phyloP scores from a whole-genome alignment of 2,329 filamentous ascomycete genomes.

The Fusarium brachygibbosum region DNA sequence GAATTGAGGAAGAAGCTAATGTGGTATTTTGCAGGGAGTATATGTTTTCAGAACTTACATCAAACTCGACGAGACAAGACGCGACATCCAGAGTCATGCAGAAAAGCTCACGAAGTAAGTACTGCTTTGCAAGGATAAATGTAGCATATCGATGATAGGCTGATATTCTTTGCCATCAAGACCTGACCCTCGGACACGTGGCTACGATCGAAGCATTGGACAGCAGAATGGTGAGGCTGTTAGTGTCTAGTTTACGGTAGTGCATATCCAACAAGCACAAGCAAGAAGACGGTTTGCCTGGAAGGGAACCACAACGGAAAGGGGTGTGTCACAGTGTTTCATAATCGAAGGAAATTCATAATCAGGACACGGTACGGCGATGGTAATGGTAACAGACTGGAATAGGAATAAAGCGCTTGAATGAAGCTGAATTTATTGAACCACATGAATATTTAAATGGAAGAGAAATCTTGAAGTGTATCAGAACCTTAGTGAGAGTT shows the following conservation, averaged over 20 bases:
- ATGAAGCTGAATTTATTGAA: too few species aligned
- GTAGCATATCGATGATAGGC: not conserved
- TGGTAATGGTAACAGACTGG: too few species aligned
- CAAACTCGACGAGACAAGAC: slow-evolving; percentile 6
- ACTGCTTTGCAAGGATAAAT: not conserved
- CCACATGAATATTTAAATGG: too few species aligned
- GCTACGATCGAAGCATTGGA: not conserved
- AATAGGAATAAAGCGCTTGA: too few species aligned
- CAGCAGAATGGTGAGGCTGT: not conserved
- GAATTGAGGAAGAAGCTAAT: rapidly evolving
- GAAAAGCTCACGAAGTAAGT: slow-evolving; percentile 13
- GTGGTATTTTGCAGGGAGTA: not conserved
- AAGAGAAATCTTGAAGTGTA: too few species aligned
- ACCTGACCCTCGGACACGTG: not conserved
- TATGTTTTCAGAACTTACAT: slow-evolving; percentile 5
- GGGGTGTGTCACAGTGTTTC: too few species aligned
- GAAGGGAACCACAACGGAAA: too few species aligned
- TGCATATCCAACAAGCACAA: too few species aligned
- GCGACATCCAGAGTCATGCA: not conserved
- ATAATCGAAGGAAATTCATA: too few species aligned
- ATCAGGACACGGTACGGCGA: too few species aligned
- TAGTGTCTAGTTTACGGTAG: not conserved
- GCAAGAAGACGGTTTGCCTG: too few species aligned
- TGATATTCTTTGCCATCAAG: not conserved
- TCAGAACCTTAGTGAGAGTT: too few species aligned